These are phyloP conservation scores for Vitis labrusca DNA, from an alignment of 164 flowering plant species.

Conservation along the genomic window DNA sequence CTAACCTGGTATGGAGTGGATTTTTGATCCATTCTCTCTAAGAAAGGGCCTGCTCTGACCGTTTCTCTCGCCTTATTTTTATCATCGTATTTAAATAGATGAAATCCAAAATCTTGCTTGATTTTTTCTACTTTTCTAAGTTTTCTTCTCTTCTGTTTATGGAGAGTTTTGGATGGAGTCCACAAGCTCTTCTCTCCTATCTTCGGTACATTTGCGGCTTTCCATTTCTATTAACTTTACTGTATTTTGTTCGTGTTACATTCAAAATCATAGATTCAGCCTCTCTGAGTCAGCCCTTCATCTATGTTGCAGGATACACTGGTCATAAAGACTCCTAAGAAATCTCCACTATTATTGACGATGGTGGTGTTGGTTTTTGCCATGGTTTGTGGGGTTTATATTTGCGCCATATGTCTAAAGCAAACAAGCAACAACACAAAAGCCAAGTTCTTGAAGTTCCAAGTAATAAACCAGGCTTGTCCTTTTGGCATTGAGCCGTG, in stretches of 20 bases:
- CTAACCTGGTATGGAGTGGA: no score
- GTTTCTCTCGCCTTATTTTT: constrained; percentile 15
- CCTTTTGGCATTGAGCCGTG: constrained; percentile 25
- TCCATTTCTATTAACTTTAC: neutral
- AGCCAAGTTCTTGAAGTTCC: constrained; percentile 20
- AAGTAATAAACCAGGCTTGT: constrained; percentile 27
- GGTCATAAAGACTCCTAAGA: constrained; percentile 48
- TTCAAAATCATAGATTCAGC: neutral
- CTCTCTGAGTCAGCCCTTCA: neutral
- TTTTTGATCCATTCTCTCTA: neutral
- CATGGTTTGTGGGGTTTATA: constrained; percentile 56
- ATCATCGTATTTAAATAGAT: constrained; percentile 4
- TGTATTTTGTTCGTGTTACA: no score
- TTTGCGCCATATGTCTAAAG: constrained; percentile 49
- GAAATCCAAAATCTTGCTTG: constrained; percentile 1
- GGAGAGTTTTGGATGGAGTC: constrained; percentile 20
- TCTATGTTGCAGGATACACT: constrained; percentile 40
- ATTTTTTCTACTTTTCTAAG: neutral
- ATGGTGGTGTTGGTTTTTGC: constrained; percentile 45
- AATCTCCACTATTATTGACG: constrained; percentile 41
- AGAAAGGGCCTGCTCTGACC: constrained; percentile 13
- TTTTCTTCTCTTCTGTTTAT: constrained; percentile 7
- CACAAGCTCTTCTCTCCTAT: neutral
- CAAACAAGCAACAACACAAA: constrained; percentile 31
- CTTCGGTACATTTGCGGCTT: neutral